Base-by-base conservation (phyloP, 495 filamentous ascomycete species). In the Bathelium albidoporum region DNA sequence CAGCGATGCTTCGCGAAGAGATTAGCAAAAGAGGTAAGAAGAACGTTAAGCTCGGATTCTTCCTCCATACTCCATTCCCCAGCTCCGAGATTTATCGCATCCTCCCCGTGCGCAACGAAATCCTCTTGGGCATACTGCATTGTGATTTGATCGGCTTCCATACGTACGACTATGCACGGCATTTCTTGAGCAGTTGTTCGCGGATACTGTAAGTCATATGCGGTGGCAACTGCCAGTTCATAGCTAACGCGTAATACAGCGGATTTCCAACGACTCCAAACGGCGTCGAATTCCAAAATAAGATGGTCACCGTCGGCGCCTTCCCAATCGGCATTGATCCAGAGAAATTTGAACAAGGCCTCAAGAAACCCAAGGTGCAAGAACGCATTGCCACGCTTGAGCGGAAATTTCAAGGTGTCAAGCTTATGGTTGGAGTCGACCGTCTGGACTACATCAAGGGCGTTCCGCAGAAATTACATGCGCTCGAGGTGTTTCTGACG, bases 291-390 rank as follows among this genome's bases (percentile, higher is more conserved):
- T 95, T 86, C 70, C 79, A 88, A 63, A 87, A 86, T 49, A 87
- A 84, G 62, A 81, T 85, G 24, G 82, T 92, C 29, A 85, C 84
- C 1, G 86, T 90, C 11, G 89, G 86, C 49, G 89, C 87, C 16
- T 97, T 94, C 71, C 90, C 93, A 3, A 95, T 96, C 58, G 92
- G 92, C 36, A 96, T 98, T 71, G 92, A 97, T 65, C 93, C 94
- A 0, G 91, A 96, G 61, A 96, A 96, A 74, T 97, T 98, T 73
- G 83, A 85, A 62, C 89, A 96, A 62, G 90, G 87, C 0, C 77
- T 98, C 32, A 81, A 93, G 77, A 90, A 91, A 69, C 80, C 82
- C 1, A 85, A 83, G 41, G 90, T 97, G 0, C 83, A 88, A 71
- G 82, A 87, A 58, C 87, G 92, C 18, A 95, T 96, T 60, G 80